A percentile compares a stretch with the other conserved stretches of the same genome.
phyloP scores from a whole-genome alignment of 1,284 basidiomycete genomes.

The Athelia sp. region DNA sequence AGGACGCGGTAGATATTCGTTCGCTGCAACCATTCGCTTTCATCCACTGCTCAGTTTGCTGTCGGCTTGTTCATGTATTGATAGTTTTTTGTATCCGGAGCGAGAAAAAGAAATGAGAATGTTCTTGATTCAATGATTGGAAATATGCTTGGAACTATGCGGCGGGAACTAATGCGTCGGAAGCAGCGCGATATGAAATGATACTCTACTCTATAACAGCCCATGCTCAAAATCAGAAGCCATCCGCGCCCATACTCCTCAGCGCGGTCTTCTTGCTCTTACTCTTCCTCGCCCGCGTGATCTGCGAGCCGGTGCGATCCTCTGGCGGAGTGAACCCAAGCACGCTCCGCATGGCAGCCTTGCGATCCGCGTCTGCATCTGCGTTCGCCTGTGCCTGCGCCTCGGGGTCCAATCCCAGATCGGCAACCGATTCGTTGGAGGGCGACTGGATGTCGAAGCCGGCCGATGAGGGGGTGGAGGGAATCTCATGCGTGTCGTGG shows the following conservation, averaged over 20 bases:
- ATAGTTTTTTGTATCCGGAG: too few species aligned
- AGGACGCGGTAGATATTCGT: conserved; percentile 51
- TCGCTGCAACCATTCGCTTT: neutral
- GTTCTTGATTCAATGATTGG: too few species aligned
- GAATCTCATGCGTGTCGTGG: conserved; percentile 24
- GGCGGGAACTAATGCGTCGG: too few species aligned
- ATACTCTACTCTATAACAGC: too few species aligned
- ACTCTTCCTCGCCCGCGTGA: conserved; percentile 44
- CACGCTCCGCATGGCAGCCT: conserved; percentile 22
- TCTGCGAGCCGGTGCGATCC: conserved; percentile 23
- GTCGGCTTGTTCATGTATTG: too few species aligned
- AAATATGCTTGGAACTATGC: too few species aligned
- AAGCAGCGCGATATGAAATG: too few species aligned
- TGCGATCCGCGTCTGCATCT: conserved; percentile 11
- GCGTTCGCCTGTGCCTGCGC: neutral
- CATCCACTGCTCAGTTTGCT: too few species aligned
- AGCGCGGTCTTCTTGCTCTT: conserved; percentile 43
- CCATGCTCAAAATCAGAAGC: conserved; percentile 1
- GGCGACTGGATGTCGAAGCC: conserved; percentile 6
- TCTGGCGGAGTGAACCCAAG: conserved; percentile 50
- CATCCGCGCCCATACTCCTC: conserved; percentile 31
- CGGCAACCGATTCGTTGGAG: neutral
- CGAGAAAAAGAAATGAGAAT: too few species aligned
- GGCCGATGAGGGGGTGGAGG: conserved; percentile 16
- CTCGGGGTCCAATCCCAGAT: neutral